Base-by-base conservation (phyloP, 805 yeast genomes). In the Tetrapisispora namnaoensis region DNA sequence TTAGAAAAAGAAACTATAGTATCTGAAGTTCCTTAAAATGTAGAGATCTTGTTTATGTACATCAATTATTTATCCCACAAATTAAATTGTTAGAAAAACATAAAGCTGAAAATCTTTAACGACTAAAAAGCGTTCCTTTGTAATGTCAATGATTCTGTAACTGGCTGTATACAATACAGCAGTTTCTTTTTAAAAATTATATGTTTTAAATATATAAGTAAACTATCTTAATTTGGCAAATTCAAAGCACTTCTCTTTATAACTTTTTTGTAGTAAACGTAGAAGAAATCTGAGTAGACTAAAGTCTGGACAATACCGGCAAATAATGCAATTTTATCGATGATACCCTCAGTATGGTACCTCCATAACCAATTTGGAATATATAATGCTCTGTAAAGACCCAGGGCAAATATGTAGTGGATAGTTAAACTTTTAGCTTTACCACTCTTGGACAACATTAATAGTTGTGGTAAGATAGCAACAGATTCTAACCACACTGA, bases 341-440 rank as follows among this genome's bases (percentile, higher is more conserved):
- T 71, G 50, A 56, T 59, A 22, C 72, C 76, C 54, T 85, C 91
- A 16, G 67, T 54, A 52, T 70, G 70, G 70, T 82, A 87, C 66
- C 97, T 79, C 76, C 89, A 93, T 55, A 89, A 65, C 99, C 99
- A 93, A 69, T 91, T 93, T 55, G 95, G 95, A 56, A 93, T 79
- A 65, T 93, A 93, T 46, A 93, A 72, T 0, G 91, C 85, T 56
- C 99, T 76, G 73, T 93, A 93, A 2, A 84, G 56, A 16, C 99
- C 99, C 62, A 93, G 72, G 1, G 97, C 95, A 66, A 91, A 90
- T 53, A 93, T 87, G 67, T 93, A 93, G 67, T 93, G 97, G 45
- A 83, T 77, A 3, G 98, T 93, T 61, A 93, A 74, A 53, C 86
- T 77, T 64, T 86, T 85, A 3, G 96, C 90, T 58, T 85, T 84